phyloP scores from a whole-genome alignment of 2,329 filamentous ascomycete species.

The Penicillium brasilianum region DNA sequence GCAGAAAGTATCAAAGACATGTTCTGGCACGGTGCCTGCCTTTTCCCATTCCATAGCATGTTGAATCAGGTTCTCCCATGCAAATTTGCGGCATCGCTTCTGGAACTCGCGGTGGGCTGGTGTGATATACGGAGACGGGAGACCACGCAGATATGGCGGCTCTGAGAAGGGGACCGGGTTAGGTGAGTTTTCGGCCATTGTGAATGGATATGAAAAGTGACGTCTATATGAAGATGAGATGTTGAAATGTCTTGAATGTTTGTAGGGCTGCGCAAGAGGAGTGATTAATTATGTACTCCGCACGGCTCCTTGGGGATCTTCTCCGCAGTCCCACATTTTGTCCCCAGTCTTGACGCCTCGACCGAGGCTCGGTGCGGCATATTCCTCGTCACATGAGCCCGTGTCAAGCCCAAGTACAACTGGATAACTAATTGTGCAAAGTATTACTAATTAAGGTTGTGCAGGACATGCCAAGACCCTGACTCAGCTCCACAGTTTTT shows the following conservation, averaged over 20 bases:
- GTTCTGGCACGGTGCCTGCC: constrained; percentile 64
- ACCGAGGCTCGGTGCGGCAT: constrained; percentile 19
- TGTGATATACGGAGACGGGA: constrained; percentile 74
- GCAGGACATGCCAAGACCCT: neutral
- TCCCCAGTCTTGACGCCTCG: neutral
- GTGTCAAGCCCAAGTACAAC: neutral
- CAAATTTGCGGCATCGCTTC: constrained; percentile 68
- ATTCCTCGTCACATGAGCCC: constrained; percentile 15
- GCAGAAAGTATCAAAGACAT: constrained; percentile 69
- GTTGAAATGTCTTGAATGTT: neutral
- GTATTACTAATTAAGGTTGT: neutral
- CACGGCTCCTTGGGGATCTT: constrained; percentile 5
- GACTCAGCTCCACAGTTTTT: constrained; percentile 4
- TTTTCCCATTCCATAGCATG: constrained; percentile 73
- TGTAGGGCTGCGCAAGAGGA: neutral
- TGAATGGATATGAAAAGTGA: neutral
- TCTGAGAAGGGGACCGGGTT: constrained; percentile 70
- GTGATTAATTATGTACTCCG: constrained; percentile 8
- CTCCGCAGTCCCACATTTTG: constrained; percentile 20
- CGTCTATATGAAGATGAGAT: neutral
- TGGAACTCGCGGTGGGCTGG: constrained; percentile 70
- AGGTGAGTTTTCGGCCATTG: constrained; percentile 37
- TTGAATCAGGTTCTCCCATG: constrained; percentile 65
- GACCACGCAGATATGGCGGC: constrained; percentile 70
- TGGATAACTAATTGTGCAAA: neutral